These are phyloP conservation scores for Pythium rhizo-oryzae DNA, from an alignment of 352 stramenopile genomes.

Conservation along the genomic window DNA sequence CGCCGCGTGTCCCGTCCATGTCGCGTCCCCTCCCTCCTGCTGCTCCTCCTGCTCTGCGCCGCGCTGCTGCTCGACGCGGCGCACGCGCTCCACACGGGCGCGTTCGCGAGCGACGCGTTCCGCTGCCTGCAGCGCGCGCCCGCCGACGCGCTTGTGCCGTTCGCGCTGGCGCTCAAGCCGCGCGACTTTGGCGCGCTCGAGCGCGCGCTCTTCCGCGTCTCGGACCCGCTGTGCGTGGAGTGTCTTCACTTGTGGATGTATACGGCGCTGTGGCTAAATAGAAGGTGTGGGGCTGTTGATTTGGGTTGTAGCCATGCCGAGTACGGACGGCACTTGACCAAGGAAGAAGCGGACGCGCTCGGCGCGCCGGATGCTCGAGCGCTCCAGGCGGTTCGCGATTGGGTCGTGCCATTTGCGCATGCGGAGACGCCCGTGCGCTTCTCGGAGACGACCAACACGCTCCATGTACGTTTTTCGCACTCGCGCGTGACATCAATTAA, in stretches of 20 bases:
- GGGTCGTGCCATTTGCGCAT: constrained; percentile 37
- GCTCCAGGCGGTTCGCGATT: constrained; percentile 49
- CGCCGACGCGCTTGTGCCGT: constrained; percentile 41
- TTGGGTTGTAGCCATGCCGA: constrained; percentile 36
- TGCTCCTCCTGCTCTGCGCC: neutral
- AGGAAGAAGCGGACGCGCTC: constrained; percentile 46
- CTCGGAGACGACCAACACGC: constrained; percentile 24
- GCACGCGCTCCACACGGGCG: constrained; percentile 14
- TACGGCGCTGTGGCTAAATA: too few relatives aligned
- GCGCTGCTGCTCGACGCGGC: neutral
- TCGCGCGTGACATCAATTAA: neutral
- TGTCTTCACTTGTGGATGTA: neutral
- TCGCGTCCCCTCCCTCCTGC: neutral
- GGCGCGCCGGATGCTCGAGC: constrained; percentile 43
- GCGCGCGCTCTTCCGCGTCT: constrained; percentile 51
- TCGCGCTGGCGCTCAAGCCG: constrained; percentile 56
- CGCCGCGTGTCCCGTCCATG: neutral
- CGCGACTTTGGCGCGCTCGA: constrained; percentile 58
- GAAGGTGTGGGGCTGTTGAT: neutral
- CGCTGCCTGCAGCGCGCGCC: constrained; percentile 15
- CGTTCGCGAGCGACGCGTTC: constrained; percentile 21
- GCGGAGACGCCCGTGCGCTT: neutral
- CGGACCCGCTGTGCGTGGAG: constrained; percentile 50
- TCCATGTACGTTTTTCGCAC: constrained; percentile 32
- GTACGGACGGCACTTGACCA: constrained; percentile 58